Evolutionary conservation across 2,329 filamentous ascomycete species (phyloP).

Genomic region (Myriangium duriaei): DNA sequence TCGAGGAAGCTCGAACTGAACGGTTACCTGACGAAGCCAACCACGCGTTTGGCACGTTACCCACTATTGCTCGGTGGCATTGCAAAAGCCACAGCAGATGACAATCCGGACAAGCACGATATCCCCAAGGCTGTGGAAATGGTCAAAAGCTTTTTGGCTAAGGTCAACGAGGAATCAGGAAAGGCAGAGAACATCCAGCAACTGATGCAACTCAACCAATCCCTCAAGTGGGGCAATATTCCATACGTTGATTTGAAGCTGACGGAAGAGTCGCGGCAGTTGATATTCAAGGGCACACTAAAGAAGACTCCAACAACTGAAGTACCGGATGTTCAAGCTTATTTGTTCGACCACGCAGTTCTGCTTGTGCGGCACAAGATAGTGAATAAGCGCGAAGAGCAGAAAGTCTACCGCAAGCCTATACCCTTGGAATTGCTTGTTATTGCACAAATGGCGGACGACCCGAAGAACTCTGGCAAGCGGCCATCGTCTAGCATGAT

Average conservation of each 20-base stretch:
- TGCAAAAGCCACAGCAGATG: constrained; percentile 79
- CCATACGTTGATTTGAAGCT: constrained; percentile 90
- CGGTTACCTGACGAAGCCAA: constrained; percentile 94
- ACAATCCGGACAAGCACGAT: constrained; percentile 79
- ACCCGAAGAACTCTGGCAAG: constrained; percentile 73
- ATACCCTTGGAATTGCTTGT: constrained; percentile 88
- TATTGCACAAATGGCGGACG: constrained; percentile 94
- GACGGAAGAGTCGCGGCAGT: constrained; percentile 81
- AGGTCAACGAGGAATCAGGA: constrained; percentile 89
- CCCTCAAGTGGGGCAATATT: constrained; percentile 78
- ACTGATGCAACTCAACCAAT: constrained; percentile 77
- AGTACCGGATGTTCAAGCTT: constrained; percentile 74
- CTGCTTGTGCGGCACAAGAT: constrained; percentile 83
- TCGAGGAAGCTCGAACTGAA: constrained; percentile 94
- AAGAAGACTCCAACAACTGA: constrained; percentile 86
- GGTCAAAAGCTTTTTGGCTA: constrained; percentile 75
- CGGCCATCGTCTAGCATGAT: constrained; percentile 79
- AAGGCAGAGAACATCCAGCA: constrained; percentile 98
- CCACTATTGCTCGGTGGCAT: constrained; percentile 85
- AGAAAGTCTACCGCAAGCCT: constrained; percentile 88
- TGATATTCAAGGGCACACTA: constrained; percentile 86
- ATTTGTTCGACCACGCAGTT: constrained; percentile 92
- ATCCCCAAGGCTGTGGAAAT: constrained; percentile 78
- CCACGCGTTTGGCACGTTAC: constrained; percentile 86
- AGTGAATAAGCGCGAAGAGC: constrained; percentile 84